Evolutionary conservation across 2,329 filamentous ascomycete species (phyloP).

Genomic region (Colletotrichum tropicale): DNA sequence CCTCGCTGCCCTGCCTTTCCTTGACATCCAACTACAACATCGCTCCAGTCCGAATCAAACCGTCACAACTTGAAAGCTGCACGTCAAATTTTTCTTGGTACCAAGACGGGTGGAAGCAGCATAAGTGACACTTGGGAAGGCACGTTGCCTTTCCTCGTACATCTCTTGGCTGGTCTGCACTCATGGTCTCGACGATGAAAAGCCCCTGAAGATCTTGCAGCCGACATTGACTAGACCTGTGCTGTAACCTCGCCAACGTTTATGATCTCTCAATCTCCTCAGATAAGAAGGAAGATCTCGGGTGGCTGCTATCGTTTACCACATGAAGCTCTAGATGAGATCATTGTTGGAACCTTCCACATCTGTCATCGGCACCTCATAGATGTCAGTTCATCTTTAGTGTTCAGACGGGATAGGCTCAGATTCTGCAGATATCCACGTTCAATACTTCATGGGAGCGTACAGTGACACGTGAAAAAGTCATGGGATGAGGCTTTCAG

Average conservation of each 20-base stretch:
- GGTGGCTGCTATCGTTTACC: neutral
- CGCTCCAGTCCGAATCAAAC: neutral
- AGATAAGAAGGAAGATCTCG: neutral
- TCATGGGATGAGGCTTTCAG: neutral
- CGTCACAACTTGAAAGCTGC: neutral
- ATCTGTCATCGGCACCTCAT: neutral
- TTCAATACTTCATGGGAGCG: neutral
- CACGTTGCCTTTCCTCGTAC: neutral
- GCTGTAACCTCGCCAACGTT: neutral
- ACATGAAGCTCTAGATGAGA: neutral
- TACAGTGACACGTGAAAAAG: neutral
- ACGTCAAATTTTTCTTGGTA: neutral
- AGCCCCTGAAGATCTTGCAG: neutral
- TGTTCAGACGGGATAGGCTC: neutral
- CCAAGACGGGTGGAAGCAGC: neutral
- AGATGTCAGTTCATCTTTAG: neutral
- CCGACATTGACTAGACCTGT: neutral
- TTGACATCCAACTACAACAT: neutral
- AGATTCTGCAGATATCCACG: neutral
- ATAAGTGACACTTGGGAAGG: neutral
- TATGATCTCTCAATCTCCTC: neutral
- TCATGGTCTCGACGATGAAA: neutral
- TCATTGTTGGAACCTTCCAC: neutral
- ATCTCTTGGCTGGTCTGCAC: neutral
- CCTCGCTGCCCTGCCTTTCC: neutral